Conservation (phyloP, 2,329 filamentous ascomycete species). For the Pseudonectria foliicola region DNA sequence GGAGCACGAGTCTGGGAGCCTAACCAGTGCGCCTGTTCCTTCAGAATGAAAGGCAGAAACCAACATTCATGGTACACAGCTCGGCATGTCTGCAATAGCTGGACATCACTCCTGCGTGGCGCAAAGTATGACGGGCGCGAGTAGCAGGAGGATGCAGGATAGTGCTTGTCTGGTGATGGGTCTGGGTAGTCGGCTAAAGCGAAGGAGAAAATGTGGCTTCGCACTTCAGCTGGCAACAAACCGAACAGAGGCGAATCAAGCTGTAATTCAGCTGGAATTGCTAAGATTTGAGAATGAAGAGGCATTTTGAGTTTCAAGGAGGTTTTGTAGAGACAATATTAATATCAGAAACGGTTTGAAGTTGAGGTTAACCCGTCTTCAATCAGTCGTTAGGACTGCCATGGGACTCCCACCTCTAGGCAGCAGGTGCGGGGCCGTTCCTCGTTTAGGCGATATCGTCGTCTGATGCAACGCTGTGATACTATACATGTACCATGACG, state of each 20-base stretch:
- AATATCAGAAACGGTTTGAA: too few species aligned
- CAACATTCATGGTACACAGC: constrained; percentile 35
- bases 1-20: constrained; percentile 25
- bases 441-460: too few species aligned
- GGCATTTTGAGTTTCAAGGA: too few species aligned
- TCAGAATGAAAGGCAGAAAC: constrained; percentile 33
- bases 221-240: constrained; percentile 40
- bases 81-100: constrained; percentile 36
- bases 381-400: too few species aligned
- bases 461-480: too few species aligned
- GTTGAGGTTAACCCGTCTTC: too few species aligned
- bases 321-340: too few species aligned
- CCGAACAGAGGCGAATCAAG: constrained; percentile 25
- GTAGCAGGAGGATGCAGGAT: constrained; percentile 28
- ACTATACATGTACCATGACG: too few species aligned
- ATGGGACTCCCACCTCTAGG: too few species aligned
- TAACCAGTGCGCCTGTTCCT: constrained; percentile 34
- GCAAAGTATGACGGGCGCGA: constrained; percentile 34
- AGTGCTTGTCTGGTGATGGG: constrained; percentile 15
- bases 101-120: constrained; percentile 27
- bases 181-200: constrained; percentile 33
- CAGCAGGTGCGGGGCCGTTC: too few species aligned
- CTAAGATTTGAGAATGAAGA: constrained; percentile 1
- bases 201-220: constrained; percentile 38
- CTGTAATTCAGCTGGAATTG: constrained; percentile 5